Evolutionary conservation across 23 red algal genomes (phyloP), one percentile per base, ranked within the genome.

Genomic region (Gracilaria caudata): DNA sequence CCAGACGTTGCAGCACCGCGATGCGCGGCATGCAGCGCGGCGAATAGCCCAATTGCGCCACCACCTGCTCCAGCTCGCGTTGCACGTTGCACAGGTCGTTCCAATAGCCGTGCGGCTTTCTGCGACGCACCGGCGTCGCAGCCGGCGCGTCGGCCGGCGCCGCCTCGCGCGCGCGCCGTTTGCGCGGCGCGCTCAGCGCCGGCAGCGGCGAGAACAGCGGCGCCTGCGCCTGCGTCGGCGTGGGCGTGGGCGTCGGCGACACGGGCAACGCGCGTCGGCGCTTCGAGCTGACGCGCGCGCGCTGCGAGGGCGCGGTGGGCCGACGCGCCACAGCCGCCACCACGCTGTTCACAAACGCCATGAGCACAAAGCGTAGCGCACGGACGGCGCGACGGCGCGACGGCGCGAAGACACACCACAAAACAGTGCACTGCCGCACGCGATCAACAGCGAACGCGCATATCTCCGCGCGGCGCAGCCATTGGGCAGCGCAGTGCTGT

Each of bases 21-120:
- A 79, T 60, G 33, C 58, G 60, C 36, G 86, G 86, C 36, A 89
- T 89, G 49, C n/a, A 68, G 34, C 72, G 60, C 40, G 64, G 29
- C 0, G 73, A 23, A 9, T 51, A 46, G 19, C 70, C 53, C 55
- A 77, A 35, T n/a, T 78, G 73, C 40, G 26, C 13, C 0, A 13
- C 72, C 28, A 80, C 86, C 25, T 57, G 60, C 71, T 46, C 25
- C 71, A 89, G 49, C 45, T 89, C 86, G 40, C 53, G 26, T 49
- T 79, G 13, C 40, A 89, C 54, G 39, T 89, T 89, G 20, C 4
- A 24, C 12, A 89, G 57, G 36, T 89, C 73, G 54, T 89, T 89
- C 86, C 86, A 89, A n/a, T 78, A 89, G 38, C 86, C 86, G 72
- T 89, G 59, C 20, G 86, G 73, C 71, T 89, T 89, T 7, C 82